phyloP scores from a whole-genome alignment of 805 yeast genomes.

The Starmera dryadoides region DNA sequence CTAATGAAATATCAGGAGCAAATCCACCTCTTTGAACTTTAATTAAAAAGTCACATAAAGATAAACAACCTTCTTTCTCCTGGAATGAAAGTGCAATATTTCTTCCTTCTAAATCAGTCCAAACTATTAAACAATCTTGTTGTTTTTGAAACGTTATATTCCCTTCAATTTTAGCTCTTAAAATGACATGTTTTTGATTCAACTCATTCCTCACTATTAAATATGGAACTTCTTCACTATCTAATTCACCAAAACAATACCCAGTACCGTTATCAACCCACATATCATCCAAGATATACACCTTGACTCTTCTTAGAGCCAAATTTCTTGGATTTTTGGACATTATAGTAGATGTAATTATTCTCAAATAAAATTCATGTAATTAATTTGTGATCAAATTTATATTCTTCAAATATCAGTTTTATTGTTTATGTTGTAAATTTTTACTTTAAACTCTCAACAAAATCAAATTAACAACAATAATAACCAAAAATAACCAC shows the following conservation, averaged over 20 bases:
- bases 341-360: neutral
- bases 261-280: constrained; percentile 97
- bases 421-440: too few species aligned
- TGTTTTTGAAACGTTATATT: constrained; percentile 83
- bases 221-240: constrained; percentile 35
- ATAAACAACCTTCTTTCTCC: constrained; percentile 83
- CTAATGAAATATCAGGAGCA: constrained; percentile 64
- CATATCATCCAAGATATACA: constrained; percentile 72
- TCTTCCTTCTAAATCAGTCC: constrained; percentile 71
- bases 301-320: constrained; percentile 76
- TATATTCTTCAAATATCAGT: too few species aligned
- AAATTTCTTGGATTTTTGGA: neutral
- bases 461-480: too few species aligned
- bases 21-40: constrained; percentile 46
- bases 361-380: too few species aligned
- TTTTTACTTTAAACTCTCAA: too few species aligned
- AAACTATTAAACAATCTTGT: constrained; percentile 88
- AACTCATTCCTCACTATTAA: constrained; percentile 70
- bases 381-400: too few species aligned
- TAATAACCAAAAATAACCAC: too few species aligned
- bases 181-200: constrained; percentile 47
- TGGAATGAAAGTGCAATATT: constrained; percentile 90
- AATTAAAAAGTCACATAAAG: constrained; percentile 73
- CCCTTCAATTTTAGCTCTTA: constrained; percentile 66
- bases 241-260: constrained; percentile 66